phyloP scores from a whole-genome alignment of 192 early-diverging fungal species.

The Spizellomyces punctatus region DNA sequence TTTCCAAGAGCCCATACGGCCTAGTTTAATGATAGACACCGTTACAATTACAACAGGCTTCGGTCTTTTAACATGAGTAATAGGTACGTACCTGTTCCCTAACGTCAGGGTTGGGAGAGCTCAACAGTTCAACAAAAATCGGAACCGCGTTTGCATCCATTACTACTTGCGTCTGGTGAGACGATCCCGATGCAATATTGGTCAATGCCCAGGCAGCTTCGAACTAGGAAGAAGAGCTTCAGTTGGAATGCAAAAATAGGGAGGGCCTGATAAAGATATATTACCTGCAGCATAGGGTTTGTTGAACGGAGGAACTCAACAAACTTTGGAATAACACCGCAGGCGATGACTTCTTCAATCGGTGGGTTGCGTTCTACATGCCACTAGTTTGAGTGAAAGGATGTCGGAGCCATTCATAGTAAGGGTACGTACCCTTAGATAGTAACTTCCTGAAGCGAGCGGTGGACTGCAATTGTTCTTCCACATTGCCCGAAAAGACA shows the following conservation, averaged over 20 bases:
- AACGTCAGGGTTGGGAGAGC: constrained; percentile 82
- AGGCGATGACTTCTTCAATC: constrained; percentile 93
- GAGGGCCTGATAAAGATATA: background rate
- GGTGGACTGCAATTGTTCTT: constrained; percentile 80
- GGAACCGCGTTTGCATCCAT: constrained; percentile 93
- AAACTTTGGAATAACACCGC: constrained; percentile 91
- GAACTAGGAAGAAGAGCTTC: constrained; percentile 60
- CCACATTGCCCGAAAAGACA: constrained; percentile 76
- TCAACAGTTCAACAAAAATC: constrained; percentile 86
- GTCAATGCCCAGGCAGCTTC: constrained; percentile 99
- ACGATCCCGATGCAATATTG: constrained; percentile 97
- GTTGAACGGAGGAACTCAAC: constrained; percentile 89
- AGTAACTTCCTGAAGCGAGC: constrained; percentile 93
- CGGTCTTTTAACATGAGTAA: background rate
- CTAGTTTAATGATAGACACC: constrained; percentile 32
- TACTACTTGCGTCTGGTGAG: constrained; percentile 90
- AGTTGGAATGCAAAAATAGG: background rate
- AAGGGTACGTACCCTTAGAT: constrained; percentile 58
- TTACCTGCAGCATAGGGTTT: constrained; percentile 82
- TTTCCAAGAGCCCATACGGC: constrained; percentile 99
- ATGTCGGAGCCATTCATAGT: background rate
- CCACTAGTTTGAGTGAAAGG: background rate
- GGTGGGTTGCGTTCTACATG: constrained; percentile 89
- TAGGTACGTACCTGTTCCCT: constrained; percentile 76
- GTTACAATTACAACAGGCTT: background rate